Conservation (phyloP, 352 stramenopile species). For the Phytophthora multivora region DNA sequence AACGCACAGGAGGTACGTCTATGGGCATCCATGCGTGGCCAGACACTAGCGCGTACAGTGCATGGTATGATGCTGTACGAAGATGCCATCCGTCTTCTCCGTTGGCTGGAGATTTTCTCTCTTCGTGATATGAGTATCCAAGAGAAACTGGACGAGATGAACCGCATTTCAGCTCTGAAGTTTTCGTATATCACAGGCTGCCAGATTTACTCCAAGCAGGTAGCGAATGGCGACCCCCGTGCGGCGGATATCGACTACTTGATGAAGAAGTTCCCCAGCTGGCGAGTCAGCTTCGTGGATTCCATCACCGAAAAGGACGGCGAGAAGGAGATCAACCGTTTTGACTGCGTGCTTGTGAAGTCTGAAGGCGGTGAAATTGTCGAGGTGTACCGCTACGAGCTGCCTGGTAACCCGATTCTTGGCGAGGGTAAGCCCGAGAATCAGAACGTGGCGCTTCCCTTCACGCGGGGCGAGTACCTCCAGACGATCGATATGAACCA, state of each 20-base stretch:
- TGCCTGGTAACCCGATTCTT: conserved; percentile 89
- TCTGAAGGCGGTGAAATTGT: conserved; percentile 80
- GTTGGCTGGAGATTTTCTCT: conserved; percentile 84
- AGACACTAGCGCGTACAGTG: conserved; percentile 87
- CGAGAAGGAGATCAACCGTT: conserved; percentile 43
- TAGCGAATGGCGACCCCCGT: conserved; percentile 71
- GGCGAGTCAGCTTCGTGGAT: conserved; percentile 90
- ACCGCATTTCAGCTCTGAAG: conserved; percentile 85
- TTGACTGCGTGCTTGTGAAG: conserved; percentile 85
- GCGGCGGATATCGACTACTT: conserved; percentile 90
- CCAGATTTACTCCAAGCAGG: conserved; percentile 88
- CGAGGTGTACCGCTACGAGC: conserved; percentile 87
- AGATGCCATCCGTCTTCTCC: conserved; percentile 82
- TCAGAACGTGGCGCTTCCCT: conserved; percentile 87
- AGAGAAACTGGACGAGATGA: conserved; percentile 82
- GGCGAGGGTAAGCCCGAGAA: conserved; percentile 90
- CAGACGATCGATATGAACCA: conserved; percentile 94
- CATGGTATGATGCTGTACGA: conserved; percentile 92
- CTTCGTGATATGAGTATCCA: conserved; percentile 63
- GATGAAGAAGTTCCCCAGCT: conserved; percentile 89
- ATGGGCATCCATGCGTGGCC: conserved; percentile 84
- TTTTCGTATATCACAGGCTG: conserved; percentile 91
- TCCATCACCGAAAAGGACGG: conserved; percentile 53
- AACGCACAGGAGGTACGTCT: conserved; percentile 78
- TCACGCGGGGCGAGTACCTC: conserved; percentile 86